Evolutionary conservation across 495 filamentous ascomycete species (phyloP).

Genomic region (Hyaloscypha bicolor): DNA sequence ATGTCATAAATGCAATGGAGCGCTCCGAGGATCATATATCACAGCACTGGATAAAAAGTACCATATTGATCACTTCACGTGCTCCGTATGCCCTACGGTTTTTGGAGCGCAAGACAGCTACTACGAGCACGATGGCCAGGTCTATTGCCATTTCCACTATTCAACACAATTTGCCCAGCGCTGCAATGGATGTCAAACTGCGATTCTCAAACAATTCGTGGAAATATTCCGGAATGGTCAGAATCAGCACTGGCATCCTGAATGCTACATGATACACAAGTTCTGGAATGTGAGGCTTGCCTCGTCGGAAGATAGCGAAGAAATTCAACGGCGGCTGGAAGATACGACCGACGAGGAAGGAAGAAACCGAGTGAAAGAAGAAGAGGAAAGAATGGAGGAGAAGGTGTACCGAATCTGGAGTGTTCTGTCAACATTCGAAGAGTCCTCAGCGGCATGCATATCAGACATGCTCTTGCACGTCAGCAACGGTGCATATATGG

Average conservation of each 20-base stretch:
- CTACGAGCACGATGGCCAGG: conserved; percentile 95
- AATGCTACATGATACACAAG: conserved; percentile 99
- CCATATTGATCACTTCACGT: conserved; percentile 99
- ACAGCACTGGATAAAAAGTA: conserved; percentile 97
- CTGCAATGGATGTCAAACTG: conserved; percentile 94
- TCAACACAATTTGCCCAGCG: conserved; percentile 95
- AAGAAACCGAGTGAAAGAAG: conserved; percentile 73
- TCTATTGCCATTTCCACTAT: conserved; percentile 99
- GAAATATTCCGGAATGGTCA: conserved; percentile 97
- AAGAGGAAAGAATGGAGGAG: conserved; percentile 94
- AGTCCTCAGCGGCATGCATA: conserved; percentile 96
- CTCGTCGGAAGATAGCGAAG: conserved; percentile 52
- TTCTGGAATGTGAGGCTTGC: conserved; percentile 98
- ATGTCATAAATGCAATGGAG: conserved; percentile 89
- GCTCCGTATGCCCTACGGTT: conserved; percentile 93
- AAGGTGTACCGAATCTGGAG: conserved; percentile 99
- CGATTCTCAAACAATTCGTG: conserved; percentile 99
- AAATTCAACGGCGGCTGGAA: conserved; percentile 43
- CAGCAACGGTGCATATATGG: conserved; percentile 94
- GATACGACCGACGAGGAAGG: conserved; percentile 67
- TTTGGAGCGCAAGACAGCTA: conserved; percentile 98
- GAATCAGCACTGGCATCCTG: conserved; percentile 99
- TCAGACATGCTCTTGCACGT: conserved; percentile 99
- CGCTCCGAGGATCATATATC: conserved; percentile 96
- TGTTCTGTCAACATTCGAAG: conserved; percentile 94